Conservation (phyloP, 345 rosid genomes). For the Mangifera indica region DNA sequence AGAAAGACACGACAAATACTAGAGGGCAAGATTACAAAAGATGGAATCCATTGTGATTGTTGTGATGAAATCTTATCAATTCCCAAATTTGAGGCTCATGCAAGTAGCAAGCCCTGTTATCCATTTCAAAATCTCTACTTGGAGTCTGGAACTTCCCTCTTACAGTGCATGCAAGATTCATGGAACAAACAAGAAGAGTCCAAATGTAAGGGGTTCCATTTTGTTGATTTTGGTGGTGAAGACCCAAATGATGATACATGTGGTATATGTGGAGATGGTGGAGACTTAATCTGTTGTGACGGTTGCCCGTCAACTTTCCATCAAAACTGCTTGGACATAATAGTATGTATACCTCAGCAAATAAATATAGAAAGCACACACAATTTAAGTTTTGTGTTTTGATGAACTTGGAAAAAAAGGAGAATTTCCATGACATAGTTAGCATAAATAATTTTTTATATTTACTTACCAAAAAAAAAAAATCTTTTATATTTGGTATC, state of each 20-base stretch:
- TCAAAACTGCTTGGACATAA: conserved; percentile 74
- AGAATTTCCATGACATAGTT: background rate
- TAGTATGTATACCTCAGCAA: conserved; percentile 43
- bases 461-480: too few species aligned
- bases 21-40: conserved; percentile 52
- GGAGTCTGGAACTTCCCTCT: conserved; percentile 63
- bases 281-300: conserved; percentile 87
- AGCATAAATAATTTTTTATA: background rate
- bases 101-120: conserved; percentile 46
- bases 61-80: conserved; percentile 52
- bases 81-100: conserved; percentile 65
- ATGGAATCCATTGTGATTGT: conserved; percentile 80
- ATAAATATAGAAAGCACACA: background rate
- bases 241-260: conserved; percentile 99
- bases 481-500: conserved; percentile 4
- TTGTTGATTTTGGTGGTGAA: conserved; percentile 58
- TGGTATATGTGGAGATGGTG: conserved; percentile 97
- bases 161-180: conserved; percentile 65
- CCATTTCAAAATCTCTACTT: conserved; percentile 60
- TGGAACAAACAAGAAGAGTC: conserved; percentile 70
- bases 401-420: too few species aligned
- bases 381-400: background rate
- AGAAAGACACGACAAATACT: conserved; percentile 36
- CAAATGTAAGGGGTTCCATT: conserved; percentile 54
- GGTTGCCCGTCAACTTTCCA: conserved; percentile 97